Evolutionary conservation across 352 stramenopile species (phyloP).

Genomic region (Phytophthora aleatoria): DNA sequence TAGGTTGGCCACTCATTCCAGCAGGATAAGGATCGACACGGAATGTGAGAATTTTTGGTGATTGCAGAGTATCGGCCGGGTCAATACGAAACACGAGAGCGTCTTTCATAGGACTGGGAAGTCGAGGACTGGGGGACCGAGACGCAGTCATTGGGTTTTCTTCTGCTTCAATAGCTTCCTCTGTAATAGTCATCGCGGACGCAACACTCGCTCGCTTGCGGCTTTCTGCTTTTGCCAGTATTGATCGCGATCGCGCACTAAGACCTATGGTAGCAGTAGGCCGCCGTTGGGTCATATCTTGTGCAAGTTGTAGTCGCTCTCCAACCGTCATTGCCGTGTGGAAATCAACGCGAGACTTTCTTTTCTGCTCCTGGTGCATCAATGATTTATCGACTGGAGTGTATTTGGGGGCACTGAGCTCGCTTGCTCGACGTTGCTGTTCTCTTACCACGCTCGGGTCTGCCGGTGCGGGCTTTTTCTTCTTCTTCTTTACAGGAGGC

Average conservation of each 20-base stretch:
- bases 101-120: conserved; percentile 35
- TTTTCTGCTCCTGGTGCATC: conserved; percentile 60
- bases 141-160: background rate
- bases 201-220: conserved; percentile 23
- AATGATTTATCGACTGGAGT: conserved; percentile 61
- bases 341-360: conserved; percentile 66
- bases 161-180: conserved; percentile 3
- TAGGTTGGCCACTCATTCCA: background rate
- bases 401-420: conserved; percentile 71
- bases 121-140: conserved; percentile 21
- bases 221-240: conserved; percentile 23
- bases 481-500: conserved; percentile 37
- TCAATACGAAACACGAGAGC: conserved; percentile 56
- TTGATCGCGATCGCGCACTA: conserved; percentile 33
- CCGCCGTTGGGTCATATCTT: conserved; percentile 50
- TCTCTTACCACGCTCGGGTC: conserved; percentile 49
- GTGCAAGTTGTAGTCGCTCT: conserved; percentile 58
- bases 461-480: conserved; percentile 36
- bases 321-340: conserved; percentile 71
- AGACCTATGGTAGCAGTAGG: conserved; percentile 16
- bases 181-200: conserved; percentile 1
- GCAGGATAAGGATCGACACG: conserved; percentile 27
- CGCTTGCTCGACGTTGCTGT: conserved; percentile 58
- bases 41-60: conserved; percentile 30
- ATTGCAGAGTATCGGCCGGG: conserved; percentile 25